phyloP scores from a whole-genome alignment of 371 early-diverging fungal species.

The Actinomortierella ambigua region DNA sequence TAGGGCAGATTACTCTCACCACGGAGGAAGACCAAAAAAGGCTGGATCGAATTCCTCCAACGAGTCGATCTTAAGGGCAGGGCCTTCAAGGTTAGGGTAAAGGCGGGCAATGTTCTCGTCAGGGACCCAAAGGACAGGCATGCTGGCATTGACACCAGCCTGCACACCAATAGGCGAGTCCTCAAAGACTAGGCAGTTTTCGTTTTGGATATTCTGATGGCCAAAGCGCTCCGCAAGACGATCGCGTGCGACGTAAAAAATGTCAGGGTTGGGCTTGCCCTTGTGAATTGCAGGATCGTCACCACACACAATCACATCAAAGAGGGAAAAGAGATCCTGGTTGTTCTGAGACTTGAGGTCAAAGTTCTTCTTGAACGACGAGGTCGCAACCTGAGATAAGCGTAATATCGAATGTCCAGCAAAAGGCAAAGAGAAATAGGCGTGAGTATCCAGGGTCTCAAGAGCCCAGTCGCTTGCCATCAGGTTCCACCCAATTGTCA shows the following conservation, averaged over 20 bases:
- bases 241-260: constrained; percentile 76
- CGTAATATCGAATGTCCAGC: not conserved
- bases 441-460: not conserved
- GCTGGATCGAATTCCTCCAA: constrained; percentile 76
- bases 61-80: constrained; percentile 57
- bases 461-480: too few relatives aligned
- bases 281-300: constrained; percentile 79
- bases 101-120: constrained; percentile 56
- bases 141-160: constrained; percentile 83
- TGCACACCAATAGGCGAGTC: constrained; percentile 86
- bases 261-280: constrained; percentile 92
- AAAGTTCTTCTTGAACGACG: constrained; percentile 75
- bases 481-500: too few relatives aligned
- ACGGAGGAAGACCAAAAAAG: constrained; percentile 49
- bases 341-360: constrained; percentile 75
- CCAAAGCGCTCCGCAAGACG: constrained; percentile 41
- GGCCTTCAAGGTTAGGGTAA: constrained; percentile 37
- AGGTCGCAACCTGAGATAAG: constrained; percentile 73
- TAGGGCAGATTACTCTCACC: constrained; percentile 14
- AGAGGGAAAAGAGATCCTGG: constrained; percentile 74
- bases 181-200: constrained; percentile 90
- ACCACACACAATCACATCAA: constrained; percentile 84
- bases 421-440: not conserved
- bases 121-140: constrained; percentile 88
- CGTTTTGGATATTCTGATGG: constrained; percentile 55